phyloP scores from a whole-genome alignment of 2,329 filamentous ascomycete genomes.

The Trichoderma simmonsii region DNA sequence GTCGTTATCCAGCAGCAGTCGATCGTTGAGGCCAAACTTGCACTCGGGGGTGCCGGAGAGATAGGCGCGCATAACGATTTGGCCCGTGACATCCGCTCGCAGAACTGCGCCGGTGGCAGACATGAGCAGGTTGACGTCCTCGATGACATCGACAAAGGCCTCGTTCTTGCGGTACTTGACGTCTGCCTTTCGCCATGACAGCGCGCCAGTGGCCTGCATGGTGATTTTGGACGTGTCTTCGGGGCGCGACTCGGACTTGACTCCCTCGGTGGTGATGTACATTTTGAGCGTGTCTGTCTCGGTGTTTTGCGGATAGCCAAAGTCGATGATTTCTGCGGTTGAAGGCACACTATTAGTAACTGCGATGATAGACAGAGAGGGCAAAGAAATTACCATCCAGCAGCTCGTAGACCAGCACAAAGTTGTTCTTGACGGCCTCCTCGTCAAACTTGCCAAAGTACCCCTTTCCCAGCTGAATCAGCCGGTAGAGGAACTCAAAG shows the following conservation, averaged over 20 bases:
- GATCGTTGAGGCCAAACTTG: slow-evolving; percentile 97
- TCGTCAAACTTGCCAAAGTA: slow-evolving; percentile 99
- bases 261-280: slow-evolving; percentile 99
- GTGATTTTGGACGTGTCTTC: slow-evolving; percentile 98
- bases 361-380: no score
- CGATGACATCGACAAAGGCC: slow-evolving; percentile 98
- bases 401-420: slow-evolving; percentile 96
- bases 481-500: slow-evolving; percentile 94
- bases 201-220: slow-evolving; percentile 95
- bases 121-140: slow-evolving; percentile 98
- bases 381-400: slow-evolving; percentile 73
- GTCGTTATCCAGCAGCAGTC: slow-evolving; percentile 81
- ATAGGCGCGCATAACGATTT: slow-evolving; percentile 98
- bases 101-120: slow-evolving; percentile 95
- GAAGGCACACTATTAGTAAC: neutral
- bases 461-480: slow-evolving; percentile 84
- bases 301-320: slow-evolving; percentile 98
- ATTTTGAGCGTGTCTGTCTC: slow-evolving; percentile 98
- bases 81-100: slow-evolving; percentile 91
- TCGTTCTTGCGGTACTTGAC: slow-evolving; percentile 99
- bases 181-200: slow-evolving; percentile 95
- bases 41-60: slow-evolving; percentile 95
- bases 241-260: slow-evolving; percentile 82
- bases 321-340: slow-evolving; percentile 85
- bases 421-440: slow-evolving; percentile 99